Base-by-base conservation (phyloP, 169 alveolate genomes). In the Besnoitia besnoiti region DNA sequence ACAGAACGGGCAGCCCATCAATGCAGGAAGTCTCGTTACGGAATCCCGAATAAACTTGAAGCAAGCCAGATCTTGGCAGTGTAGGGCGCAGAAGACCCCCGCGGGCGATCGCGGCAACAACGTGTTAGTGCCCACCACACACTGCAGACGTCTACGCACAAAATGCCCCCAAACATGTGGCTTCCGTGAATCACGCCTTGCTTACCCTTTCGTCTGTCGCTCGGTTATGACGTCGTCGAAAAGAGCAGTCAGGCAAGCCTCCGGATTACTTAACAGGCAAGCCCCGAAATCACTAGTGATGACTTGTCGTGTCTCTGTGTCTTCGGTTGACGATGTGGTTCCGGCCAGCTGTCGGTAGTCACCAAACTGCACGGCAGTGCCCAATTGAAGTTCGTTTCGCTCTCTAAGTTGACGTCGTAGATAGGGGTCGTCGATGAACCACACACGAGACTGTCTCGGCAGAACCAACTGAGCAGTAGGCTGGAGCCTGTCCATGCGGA, bases 381-480 rank as follows among this genome's bases (percentile, higher is more conserved):
- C 82, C 47, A 73, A 7, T 39, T n/a, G 39, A 42, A 73, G 27
- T 42, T 7, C 44, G 16, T 19, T 42, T 37, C 46, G 46, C 7
- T 73, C 82, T 19, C 44, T 1, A 24, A 73, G 16, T 30, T 35
- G 82, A 42, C 21, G 5, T n/a, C 46, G 82, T 16, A 73, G 82
- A n/a, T 35, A 73, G 44, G 82, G n/a, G n/a, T 73, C 82, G 44
- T 73, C 82, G 24, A 73, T n/a, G 44, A 73, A 73, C 82, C 82
- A 73, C 39, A 73, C 82, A n/a, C 82, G 82, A 2, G 47, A 8
- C 14, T 35, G 44, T 16, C 46, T 73, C 8, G 82, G 82, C 82
- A 73, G 0, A 35, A 73, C 24, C 40, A 73, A n/a, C 47, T 30
- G 40, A 4, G 82, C 39, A 37, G 46, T 0, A 27, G 3, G 14